These are phyloP conservation scores for Lasiodiplodia hormozganensis DNA, from an alignment of 2,329 filamentous ascomycete species.

Conservation along the genomic window DNA sequence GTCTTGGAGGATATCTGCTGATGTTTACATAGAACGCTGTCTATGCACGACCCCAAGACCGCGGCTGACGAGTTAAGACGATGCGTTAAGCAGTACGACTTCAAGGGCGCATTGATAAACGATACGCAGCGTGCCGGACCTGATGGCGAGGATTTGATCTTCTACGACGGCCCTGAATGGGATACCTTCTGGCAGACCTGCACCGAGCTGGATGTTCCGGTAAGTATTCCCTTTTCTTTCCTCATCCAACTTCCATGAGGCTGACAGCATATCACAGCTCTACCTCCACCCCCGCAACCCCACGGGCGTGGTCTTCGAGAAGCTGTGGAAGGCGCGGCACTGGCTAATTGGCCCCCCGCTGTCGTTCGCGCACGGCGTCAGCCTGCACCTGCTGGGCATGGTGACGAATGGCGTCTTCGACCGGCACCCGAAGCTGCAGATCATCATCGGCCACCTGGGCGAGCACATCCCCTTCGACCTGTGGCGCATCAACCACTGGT, in stretches of 20 bases:
- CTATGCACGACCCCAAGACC: slow-evolving; percentile 43
- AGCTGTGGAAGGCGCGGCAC: slow-evolving; percentile 40
- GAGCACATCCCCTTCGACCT: slow-evolving; percentile 54
- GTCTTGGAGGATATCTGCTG: not conserved
- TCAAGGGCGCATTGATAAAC: slow-evolving; percentile 65
- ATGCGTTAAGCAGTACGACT: slow-evolving; percentile 55
- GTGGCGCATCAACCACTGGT: slow-evolving; percentile 50
- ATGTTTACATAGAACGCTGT: slow-evolving; percentile 32
- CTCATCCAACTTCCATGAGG: too few relatives aligned
- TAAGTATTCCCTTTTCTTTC: not conserved
- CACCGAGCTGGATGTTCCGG: slow-evolving; percentile 42
- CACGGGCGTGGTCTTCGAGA: slow-evolving; percentile 38
- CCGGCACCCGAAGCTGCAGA: slow-evolving; percentile 49
- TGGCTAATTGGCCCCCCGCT: slow-evolving; percentile 41
- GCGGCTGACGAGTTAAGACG: slow-evolving; percentile 41
- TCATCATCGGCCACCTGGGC: slow-evolving; percentile 54
- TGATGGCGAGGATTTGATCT: slow-evolving; percentile 41
- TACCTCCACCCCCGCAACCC: slow-evolving; percentile 45
- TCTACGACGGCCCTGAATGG: slow-evolving; percentile 43
- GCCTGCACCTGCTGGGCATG: slow-evolving; percentile 56
- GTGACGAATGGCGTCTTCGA: slow-evolving; percentile 54
- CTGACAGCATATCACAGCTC: slow-evolving; percentile 29
- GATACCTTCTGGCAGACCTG: slow-evolving; percentile 42
- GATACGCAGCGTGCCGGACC: slow-evolving; percentile 42
- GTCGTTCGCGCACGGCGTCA: slow-evolving; percentile 52